Conservation (phyloP, 257 asterid species). For the Thymus mandschuricus region DNA sequence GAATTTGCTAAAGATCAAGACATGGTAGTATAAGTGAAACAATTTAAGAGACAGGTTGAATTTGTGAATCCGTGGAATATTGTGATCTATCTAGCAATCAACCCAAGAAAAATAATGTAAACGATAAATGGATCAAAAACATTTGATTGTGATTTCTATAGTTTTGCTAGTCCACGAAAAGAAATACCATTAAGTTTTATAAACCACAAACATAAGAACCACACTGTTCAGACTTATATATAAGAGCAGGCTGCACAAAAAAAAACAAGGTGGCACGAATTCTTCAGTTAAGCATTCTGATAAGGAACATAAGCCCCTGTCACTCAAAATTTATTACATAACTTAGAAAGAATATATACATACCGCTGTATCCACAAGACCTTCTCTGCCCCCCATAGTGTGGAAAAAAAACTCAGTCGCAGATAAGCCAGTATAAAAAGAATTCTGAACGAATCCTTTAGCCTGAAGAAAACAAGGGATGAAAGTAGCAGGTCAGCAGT, state of each 20-base stretch:
- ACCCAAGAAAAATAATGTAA: background rate
- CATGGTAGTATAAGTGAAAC: too few species aligned
- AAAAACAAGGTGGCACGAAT: background rate
- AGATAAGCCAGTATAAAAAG: constrained; percentile 86
- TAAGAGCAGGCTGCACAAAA: background rate
- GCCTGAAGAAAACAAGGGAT: constrained; percentile 59
- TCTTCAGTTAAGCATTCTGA: constrained; percentile 9
- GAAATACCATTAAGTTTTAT: background rate
- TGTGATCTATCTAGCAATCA: background rate
- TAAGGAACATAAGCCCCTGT: background rate
- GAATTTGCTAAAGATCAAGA: too few species aligned
- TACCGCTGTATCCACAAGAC: constrained; percentile 99
- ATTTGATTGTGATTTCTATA: background rate
- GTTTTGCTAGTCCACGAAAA: background rate
- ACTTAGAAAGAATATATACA: constrained; percentile 33
- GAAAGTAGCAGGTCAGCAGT: constrained; percentile 25
- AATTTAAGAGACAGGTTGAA: background rate
- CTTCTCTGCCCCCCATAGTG: constrained; percentile 99
- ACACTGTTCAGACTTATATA: background rate
- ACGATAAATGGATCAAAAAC: background rate
- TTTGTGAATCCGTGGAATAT: background rate
- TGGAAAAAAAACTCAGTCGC: constrained; percentile 97
- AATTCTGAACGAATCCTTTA: constrained; percentile 93
- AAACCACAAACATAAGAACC: background rate
- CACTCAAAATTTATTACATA: background rate